phyloP scores from a whole-genome alignment of 306 rosid genomes.

The Cucurbita ficifolia region DNA sequence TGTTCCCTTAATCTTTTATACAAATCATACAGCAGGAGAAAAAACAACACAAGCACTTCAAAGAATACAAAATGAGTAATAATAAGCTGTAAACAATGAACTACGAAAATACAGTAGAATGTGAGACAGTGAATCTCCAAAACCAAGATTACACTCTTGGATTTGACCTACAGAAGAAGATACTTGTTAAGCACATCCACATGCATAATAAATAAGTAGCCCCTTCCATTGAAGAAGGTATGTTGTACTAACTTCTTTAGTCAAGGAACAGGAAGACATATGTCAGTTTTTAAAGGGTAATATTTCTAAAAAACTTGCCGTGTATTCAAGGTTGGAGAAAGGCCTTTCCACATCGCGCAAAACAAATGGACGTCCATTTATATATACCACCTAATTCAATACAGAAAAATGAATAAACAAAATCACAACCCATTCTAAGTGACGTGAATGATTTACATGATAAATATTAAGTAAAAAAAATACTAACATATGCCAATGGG shows the following conservation, averaged over 20 bases:
- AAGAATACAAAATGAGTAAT: neutral
- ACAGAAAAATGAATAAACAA: constrained; percentile 6
- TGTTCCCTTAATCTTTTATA: neutral
- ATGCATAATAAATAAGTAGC: neutral
- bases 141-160: neutral
- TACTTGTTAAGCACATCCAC: neutral
- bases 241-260: neutral
- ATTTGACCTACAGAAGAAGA: neutral
- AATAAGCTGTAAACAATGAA: neutral
- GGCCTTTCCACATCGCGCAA: constrained; percentile 87
- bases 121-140: neutral
- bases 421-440: neutral
- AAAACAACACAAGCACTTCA: neutral
- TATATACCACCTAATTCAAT: constrained; percentile 62
- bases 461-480: neutral
- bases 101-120: neutral
- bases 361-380: constrained; percentile 84
- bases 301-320: constrained; percentile 27
- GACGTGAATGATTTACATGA: neutral
- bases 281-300: neutral
- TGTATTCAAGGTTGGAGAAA: constrained; percentile 80
- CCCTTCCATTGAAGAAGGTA: neutral
- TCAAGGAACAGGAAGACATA: neutral
- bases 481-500: neutral
- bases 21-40: neutral